These are phyloP conservation scores for Phytophthora pini DNA, from an alignment of 352 stramenopile genomes.

Conservation along the genomic window DNA sequence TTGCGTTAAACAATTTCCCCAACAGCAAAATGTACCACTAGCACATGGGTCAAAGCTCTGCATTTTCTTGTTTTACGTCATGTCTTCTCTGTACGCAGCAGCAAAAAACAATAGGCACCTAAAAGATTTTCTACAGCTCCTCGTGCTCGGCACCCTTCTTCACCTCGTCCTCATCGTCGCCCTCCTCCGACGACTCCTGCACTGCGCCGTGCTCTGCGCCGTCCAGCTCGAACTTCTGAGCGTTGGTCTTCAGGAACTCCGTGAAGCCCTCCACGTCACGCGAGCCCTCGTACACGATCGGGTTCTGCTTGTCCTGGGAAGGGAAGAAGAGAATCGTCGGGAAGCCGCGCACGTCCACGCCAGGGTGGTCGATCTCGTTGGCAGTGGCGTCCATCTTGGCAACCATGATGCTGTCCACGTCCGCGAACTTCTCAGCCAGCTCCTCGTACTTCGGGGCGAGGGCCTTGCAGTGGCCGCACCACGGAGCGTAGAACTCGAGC, in stretches of 20 bases:
- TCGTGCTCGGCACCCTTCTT: constrained; percentile 63
- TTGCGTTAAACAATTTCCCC: neutral
- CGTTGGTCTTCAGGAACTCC: constrained; percentile 90
- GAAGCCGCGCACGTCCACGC: constrained; percentile 93
- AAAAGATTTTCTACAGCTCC: constrained; percentile 43
- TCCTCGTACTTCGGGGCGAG: constrained; percentile 92
- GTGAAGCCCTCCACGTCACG: constrained; percentile 87
- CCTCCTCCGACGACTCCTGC: constrained; percentile 19
- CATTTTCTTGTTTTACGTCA: constrained; percentile 35
- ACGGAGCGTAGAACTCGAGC: constrained; percentile 93
- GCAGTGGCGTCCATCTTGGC: constrained; percentile 96
- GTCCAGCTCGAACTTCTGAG: constrained; percentile 81
- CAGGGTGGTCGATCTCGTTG: constrained; percentile 94
- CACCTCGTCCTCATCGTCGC: constrained; percentile 18
- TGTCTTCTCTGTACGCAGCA: constrained; percentile 32
- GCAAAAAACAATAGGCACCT: constrained; percentile 30
- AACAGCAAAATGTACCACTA: constrained; percentile 7
- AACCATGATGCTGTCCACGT: constrained; percentile 93
- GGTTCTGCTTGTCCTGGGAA: constrained; percentile 88
- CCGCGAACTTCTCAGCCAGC: constrained; percentile 87
- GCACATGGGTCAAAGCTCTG: constrained; percentile 13
- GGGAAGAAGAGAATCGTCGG: constrained; percentile 96
- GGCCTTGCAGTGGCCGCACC: constrained; percentile 94
- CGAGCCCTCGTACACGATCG: constrained; percentile 84
- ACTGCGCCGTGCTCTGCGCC: constrained; percentile 65